These are phyloP conservation scores for Coniochaeta ligniaria DNA, from an alignment of 2,329 filamentous ascomycete genomes.

Conservation along the genomic window DNA sequence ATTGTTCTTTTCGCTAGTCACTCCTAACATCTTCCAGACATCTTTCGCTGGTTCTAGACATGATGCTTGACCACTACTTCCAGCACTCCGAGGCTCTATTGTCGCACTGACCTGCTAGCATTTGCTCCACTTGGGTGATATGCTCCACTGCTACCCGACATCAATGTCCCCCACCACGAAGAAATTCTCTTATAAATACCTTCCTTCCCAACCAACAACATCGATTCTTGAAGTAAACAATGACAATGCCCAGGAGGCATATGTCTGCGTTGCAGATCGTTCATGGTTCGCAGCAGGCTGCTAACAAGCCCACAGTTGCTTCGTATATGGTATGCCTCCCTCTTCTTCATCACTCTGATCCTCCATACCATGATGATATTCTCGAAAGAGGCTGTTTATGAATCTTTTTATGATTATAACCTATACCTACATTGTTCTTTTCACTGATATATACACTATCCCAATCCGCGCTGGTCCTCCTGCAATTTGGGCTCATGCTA, in stretches of 20 bases:
- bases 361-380: slow-evolving; percentile 10
- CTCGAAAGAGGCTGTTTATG: slow-evolving; percentile 19
- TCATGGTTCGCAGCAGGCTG: background rate
- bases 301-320: background rate
- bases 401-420: slow-evolving; percentile 13
- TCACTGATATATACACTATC: slow-evolving; percentile 6
- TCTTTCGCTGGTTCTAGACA: too few species aligned
- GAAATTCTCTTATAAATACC: background rate
- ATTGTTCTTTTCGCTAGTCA: slow-evolving; percentile 2
- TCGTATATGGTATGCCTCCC: background rate
- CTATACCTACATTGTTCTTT: slow-evolving; percentile 18
- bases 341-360: background rate
- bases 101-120: background rate
- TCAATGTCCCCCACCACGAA: background rate
- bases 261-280: background rate
- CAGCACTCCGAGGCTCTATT: background rate
- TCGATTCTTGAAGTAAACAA: background rate
- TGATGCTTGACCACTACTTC: background rate
- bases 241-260: background rate
- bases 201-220: background rate
- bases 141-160: background rate
- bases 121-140: background rate
- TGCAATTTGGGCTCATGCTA: background rate
- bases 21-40: too few species aligned
- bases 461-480: too few species aligned